phyloP scores from a whole-genome alignment of 2,329 filamentous ascomycete species.

The Alternaria tenuissima region DNA sequence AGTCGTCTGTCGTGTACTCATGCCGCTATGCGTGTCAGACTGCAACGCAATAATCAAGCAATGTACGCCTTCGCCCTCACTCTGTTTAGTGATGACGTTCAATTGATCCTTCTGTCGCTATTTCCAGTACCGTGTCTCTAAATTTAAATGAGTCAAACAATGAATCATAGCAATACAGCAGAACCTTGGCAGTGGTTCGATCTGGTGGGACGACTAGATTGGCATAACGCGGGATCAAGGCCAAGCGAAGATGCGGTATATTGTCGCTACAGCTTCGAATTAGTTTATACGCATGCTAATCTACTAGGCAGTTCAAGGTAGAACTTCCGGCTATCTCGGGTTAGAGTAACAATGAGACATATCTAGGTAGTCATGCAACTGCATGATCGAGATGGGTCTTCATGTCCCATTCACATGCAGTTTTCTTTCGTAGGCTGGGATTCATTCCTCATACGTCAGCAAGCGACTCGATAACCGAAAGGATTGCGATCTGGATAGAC shows the following conservation, averaged over 20 bases:
- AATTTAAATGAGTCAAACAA: too few species aligned
- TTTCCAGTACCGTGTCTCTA: too few species aligned
- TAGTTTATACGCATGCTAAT: neutral
- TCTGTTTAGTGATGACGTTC: too few species aligned
- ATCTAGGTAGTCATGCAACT: neutral
- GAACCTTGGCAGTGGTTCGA: neutral
- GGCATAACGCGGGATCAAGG: neutral
- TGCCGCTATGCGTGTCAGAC: neutral
- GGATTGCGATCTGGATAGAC: neutral
- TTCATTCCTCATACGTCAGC: neutral
- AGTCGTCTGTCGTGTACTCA: neutral
- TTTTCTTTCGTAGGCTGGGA: neutral
- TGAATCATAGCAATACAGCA: neutral
- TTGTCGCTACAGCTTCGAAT: neutral
- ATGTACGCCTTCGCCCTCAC: neutral
- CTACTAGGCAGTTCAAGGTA: neutral
- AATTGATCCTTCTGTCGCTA: too few species aligned
- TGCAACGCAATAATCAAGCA: neutral
- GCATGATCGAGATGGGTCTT: neutral
- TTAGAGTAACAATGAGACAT: neutral
- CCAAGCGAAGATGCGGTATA: neutral
- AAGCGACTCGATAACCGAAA: neutral
- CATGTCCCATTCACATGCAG: neutral
- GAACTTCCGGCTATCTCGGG: neutral
- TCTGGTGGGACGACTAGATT: neutral